Conservation (phyloP, 2,329 filamentous ascomycete species). For the Colletotrichum lini region DNA sequence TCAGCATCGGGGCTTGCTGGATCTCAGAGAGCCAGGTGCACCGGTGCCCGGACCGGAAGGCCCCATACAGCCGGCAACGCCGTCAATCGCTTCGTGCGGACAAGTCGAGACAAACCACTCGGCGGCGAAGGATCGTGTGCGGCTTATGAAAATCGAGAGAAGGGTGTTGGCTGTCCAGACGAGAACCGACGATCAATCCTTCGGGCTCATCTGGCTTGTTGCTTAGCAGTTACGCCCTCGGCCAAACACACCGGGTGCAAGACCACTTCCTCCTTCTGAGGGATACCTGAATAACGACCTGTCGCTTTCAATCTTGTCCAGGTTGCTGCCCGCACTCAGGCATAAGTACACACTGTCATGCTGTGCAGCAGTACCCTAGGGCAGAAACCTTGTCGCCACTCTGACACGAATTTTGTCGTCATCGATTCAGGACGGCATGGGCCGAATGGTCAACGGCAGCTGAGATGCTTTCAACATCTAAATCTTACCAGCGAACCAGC, state of each 20-base stretch:
- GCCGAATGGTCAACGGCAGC: background rate
- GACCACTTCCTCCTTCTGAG: background rate
- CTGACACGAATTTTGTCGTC: slow-evolving; percentile 2
- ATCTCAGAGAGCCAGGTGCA: slow-evolving; percentile 6
- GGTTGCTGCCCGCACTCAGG: background rate
- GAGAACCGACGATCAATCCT: slow-evolving; percentile 1
- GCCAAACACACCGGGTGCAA: no score
- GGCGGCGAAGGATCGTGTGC: background rate
- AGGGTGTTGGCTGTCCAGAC: background rate
- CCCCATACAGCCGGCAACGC: slow-evolving; percentile 1
- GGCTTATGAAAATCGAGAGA: background rate
- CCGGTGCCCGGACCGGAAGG: slow-evolving; percentile 2
- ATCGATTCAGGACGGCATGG: background rate
- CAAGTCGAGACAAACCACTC: background rate
- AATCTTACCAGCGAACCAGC: background rate
- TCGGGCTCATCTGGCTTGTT: background rate
- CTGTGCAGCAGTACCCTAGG: background rate
- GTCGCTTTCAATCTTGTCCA: background rate
- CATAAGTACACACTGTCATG: background rate
- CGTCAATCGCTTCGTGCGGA: slow-evolving; percentile 13
- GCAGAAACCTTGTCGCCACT: slow-evolving; percentile 25
- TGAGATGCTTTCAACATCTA: background rate
- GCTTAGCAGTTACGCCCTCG: background rate
- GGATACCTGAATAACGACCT: background rate
- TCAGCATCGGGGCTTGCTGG: background rate